Base-by-base conservation (phyloP, 2,329 filamentous ascomycete genomes). In the Metarhizium anisopliae region DNA sequence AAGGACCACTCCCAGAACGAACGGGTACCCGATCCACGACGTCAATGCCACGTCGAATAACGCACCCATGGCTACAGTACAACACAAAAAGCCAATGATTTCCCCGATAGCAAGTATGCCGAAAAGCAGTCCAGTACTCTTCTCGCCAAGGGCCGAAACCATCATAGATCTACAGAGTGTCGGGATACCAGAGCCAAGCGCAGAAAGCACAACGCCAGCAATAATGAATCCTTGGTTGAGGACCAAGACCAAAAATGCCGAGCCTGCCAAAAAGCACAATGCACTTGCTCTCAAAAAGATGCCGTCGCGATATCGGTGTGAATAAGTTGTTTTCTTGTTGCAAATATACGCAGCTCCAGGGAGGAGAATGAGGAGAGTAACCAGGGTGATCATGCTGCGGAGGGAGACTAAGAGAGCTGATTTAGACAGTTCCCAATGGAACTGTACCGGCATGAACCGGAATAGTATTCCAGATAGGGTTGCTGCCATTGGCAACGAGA, bases 361-460 rank as follows among this genome's bases (percentile, higher is more conserved):
- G 2, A 66, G 59, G 16, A 64, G 14, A n/a, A 63, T 14, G 35
- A 63, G 58, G 11, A 67, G 25, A 0, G 62, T 63, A 18, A 62
- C 7, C 30, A 67, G 56, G 6, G 61, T 65, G 42, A 57, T 52
- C 4, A 61, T 52, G 38, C 59, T 65, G 52, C 56, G 59, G 35
- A 65, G 50, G 18, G 64, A 62, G 13, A 66, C 43, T 45, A 66
- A 58, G 3, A 66, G 55, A n/a, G 59, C 51, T 5, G 64, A 64
- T 8, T 51, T 55, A 4, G 56, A 35, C 4, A 66, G 58, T 8
- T 56, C 47, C 65, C 62, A 63, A 35, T 56, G 40, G 57, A 66
- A 67, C n/a, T 60, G 61, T 32, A 66, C 51, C 6, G 62, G 62
- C 63, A 67, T 63, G 16, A 67, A 35, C 6, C 62, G 63, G 20